Percentiles rank a stretch among this genome's conserved stretches.
These are phyloP conservation scores for Erysimum cheiri DNA, from an alignment of 441 rosid genomes.

Conservation along the genomic window DNA sequence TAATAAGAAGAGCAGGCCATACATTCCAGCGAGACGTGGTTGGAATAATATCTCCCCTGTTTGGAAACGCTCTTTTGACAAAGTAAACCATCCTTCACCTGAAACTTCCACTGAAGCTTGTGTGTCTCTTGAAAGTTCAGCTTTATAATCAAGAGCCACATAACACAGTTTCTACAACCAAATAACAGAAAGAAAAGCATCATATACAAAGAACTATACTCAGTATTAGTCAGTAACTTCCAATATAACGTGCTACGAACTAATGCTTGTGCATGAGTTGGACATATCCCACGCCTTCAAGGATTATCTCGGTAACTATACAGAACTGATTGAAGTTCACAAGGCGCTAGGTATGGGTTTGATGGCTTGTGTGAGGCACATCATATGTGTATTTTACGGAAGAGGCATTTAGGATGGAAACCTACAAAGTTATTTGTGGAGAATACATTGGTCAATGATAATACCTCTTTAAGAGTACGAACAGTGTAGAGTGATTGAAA, in stretches of 20 bases:
- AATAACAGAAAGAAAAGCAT: conserved; percentile 39
- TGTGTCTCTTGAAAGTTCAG: conserved; percentile 68
- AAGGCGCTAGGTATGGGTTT: no score
- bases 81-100: conserved; percentile 84
- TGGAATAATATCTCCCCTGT: conserved; percentile 92
- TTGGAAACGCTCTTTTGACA: conserved; percentile 84
- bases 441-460: conserved; percentile 18
- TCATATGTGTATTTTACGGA: neutral
- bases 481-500: conserved; percentile 82
- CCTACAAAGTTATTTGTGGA: conserved; percentile 4
- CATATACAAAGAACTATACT: neutral
- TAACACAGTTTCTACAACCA: conserved; percentile 76
- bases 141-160: conserved; percentile 81
- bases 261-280: conserved; percentile 10
- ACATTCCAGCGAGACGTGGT: conserved; percentile 87
- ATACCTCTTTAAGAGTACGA: conserved; percentile 89
- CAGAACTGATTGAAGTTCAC: no score
- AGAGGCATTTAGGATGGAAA: conserved; percentile 13
- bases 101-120: conserved; percentile 66
- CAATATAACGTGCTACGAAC: neutral
- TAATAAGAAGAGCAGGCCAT: conserved; percentile 46
- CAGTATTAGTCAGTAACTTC: neutral
- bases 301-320: neutral
- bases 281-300: conserved; percentile 1
- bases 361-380: neutral